phyloP scores from a whole-genome alignment of 2,329 filamentous ascomycete genomes.

The Ceratocystis smalleyi region DNA sequence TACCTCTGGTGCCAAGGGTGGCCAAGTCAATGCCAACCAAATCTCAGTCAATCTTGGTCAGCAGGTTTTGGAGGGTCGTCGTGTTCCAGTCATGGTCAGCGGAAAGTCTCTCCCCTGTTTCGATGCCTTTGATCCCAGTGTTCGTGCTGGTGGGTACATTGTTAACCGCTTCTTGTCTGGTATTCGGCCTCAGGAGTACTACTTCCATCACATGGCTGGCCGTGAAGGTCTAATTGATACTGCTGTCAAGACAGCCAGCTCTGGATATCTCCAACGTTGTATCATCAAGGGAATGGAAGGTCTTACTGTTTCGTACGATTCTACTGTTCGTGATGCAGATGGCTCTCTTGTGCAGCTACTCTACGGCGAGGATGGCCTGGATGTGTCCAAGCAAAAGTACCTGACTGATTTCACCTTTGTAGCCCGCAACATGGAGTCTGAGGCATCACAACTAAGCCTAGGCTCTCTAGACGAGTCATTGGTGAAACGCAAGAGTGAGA shows the following conservation, averaged over 20 bases:
- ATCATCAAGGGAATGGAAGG: constrained; percentile 98
- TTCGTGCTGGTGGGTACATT: constrained; percentile 84
- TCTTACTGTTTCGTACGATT: constrained; percentile 80
- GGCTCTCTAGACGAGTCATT: constrained; percentile 34
- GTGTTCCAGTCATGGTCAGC: constrained; percentile 94
- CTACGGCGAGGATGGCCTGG: constrained; percentile 90
- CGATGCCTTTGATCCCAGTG: constrained; percentile 74
- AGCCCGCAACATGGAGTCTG: constrained; percentile 67
- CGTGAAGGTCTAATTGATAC: constrained; percentile 97
- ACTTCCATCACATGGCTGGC: constrained; percentile 98
- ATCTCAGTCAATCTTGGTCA: constrained; percentile 97
- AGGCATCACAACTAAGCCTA: constrained; percentile 62
- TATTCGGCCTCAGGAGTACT: constrained; percentile 93
- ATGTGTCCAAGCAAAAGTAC: constrained; percentile 88
- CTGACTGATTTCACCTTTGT: constrained; percentile 81
- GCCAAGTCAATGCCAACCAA: constrained; percentile 82
- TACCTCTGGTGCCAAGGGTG: constrained; percentile 86
- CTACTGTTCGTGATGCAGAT: constrained; percentile 83
- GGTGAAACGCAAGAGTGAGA: constrained; percentile 39
- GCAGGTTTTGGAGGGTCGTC: constrained; percentile 84
- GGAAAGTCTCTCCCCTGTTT: constrained; percentile 94
- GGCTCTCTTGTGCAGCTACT: constrained; percentile 88
- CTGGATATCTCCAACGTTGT: constrained; percentile 90
- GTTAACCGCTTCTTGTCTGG: constrained; percentile 95
- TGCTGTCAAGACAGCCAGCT: constrained; percentile 93